These are phyloP conservation scores for Chaetomium tenue DNA, from an alignment of 495 filamentous ascomycete genomes.

Conservation along the genomic window DNA sequence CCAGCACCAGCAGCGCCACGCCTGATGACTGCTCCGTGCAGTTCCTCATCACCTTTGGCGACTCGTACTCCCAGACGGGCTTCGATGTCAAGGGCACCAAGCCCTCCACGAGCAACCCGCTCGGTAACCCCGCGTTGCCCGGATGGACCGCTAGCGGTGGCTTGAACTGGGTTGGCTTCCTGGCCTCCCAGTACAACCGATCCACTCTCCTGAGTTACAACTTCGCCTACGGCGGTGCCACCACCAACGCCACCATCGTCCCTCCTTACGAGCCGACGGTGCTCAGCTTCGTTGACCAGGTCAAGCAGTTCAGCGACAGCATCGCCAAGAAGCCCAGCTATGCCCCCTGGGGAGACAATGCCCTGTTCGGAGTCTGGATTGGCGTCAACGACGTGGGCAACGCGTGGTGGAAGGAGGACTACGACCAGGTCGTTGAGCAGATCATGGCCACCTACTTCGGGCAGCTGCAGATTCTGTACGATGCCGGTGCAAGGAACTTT, in stretches of 20 bases:
- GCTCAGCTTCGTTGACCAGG: constrained; percentile 58
- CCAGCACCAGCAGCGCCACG: constrained; percentile 1
- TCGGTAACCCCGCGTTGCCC: constrained; percentile 71
- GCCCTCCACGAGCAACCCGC: constrained; percentile 62
- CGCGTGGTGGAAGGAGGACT: constrained; percentile 52
- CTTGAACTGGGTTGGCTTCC: constrained; percentile 67
- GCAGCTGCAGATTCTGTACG: constrained; percentile 58
- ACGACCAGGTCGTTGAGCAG: constrained; percentile 45
- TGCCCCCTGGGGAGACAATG: constrained; percentile 60
- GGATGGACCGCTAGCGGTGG: constrained; percentile 59
- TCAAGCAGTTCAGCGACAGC: constrained; percentile 48
- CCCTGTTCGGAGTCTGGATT: constrained; percentile 70
- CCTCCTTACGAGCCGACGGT: constrained; percentile 47
- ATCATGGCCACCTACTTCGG: constrained; percentile 60
- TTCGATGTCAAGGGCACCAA: constrained; percentile 63
- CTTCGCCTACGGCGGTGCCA: constrained; percentile 68
- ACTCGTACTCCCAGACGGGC: constrained; percentile 55
- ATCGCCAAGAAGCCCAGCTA: constrained; percentile 34
- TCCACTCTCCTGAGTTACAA: constrained; percentile 63
- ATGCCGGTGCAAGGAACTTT: constrained; percentile 68
- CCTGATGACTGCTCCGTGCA: constrained; percentile 22
- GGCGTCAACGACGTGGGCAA: constrained; percentile 80
- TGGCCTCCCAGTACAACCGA: constrained; percentile 61
- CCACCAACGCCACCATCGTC: constrained; percentile 61
- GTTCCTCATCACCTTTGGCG: constrained; percentile 47